A percentile compares a stretch with the other conserved stretches of the same genome.
These are phyloP conservation scores for Xanthoconium separans DNA, from an alignment of 1,284 basidiomycete genomes.

Conservation along the genomic window DNA sequence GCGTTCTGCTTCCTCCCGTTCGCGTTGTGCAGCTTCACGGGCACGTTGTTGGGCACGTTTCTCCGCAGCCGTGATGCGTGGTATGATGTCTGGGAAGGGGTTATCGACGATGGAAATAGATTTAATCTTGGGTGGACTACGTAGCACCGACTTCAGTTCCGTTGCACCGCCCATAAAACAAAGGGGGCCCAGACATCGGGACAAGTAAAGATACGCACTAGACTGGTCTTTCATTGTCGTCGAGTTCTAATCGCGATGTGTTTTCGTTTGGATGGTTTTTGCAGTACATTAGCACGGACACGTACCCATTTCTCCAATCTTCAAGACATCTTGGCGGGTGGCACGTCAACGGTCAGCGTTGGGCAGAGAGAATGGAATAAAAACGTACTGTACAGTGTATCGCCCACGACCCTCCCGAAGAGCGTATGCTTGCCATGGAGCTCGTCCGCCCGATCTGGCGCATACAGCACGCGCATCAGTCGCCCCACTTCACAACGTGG, in stretches of 20 bases:
- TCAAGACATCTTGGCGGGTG: conserved; percentile 68
- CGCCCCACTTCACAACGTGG: neutral
- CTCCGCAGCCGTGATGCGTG: conserved; percentile 94
- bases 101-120: conserved; percentile 85
- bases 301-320: conserved; percentile 84
- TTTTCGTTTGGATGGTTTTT: neutral
- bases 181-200: neutral
- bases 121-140: conserved; percentile 87
- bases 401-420: conserved; percentile 79
- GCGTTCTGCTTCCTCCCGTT: conserved; percentile 73
- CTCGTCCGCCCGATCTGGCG: conserved; percentile 80
- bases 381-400: conserved; percentile 83
- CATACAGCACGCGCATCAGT: neutral
- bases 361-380: neutral
- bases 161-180: neutral
- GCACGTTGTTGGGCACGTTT: conserved; percentile 81
- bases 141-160: conserved; percentile 1
- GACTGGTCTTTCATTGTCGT: conserved; percentile 77
- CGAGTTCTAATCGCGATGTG: conserved; percentile 61
- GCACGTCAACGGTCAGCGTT: neutral
- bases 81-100: conserved; percentile 92
- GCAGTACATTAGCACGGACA: neutral
- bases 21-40: conserved; percentile 69
- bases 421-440: conserved; percentile 87
- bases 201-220: conserved; percentile 58